Evolutionary conservation across 768 basidiomycete species (phyloP).

Genomic region (Trametes maxima): DNA sequence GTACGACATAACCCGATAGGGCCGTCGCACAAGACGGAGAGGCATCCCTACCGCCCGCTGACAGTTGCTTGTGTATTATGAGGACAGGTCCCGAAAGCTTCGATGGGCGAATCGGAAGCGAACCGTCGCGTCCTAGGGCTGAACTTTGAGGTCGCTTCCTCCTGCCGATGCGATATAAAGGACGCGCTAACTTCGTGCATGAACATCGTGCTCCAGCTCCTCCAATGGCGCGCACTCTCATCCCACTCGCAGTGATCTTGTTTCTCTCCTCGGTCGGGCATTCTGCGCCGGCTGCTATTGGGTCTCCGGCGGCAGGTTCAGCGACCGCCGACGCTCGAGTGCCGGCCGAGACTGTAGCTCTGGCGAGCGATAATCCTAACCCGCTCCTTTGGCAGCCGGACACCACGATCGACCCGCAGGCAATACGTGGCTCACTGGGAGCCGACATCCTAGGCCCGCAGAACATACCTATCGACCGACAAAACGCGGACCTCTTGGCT

Average conservation of each 20-base stretch:
- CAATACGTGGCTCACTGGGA: constrained; percentile 49
- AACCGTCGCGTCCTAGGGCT: not conserved
- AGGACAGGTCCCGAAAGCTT: constrained; percentile 8
- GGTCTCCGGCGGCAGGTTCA: not conserved
- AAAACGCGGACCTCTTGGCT: constrained; percentile 59
- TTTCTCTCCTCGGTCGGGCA: constrained; percentile 7
- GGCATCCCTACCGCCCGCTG: constrained; percentile 3
- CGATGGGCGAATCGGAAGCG: not conserved
- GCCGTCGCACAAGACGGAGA: constrained; percentile 4
- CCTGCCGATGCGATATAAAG: constrained; percentile 2
- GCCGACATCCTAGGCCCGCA: constrained; percentile 55
- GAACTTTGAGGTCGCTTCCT: not conserved
- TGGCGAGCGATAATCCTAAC: constrained; percentile 35
- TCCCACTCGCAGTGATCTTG: constrained; percentile 3
- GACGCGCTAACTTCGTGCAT: not conserved
- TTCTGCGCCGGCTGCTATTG: constrained; percentile 14
- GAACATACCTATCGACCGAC: constrained; percentile 51
- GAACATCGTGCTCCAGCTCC: not conserved
- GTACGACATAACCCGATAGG: constrained; percentile 8
- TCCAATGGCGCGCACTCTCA: constrained; percentile 13
- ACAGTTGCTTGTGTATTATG: not conserved
- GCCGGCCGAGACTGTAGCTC: constrained; percentile 24
- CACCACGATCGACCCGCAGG: constrained; percentile 36
- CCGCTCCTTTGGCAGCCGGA: constrained; percentile 22
- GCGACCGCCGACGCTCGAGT: not conserved